These are phyloP conservation scores for Russula sp. DNA, from an alignment of 768 basidiomycete species.

Conservation along the genomic window DNA sequence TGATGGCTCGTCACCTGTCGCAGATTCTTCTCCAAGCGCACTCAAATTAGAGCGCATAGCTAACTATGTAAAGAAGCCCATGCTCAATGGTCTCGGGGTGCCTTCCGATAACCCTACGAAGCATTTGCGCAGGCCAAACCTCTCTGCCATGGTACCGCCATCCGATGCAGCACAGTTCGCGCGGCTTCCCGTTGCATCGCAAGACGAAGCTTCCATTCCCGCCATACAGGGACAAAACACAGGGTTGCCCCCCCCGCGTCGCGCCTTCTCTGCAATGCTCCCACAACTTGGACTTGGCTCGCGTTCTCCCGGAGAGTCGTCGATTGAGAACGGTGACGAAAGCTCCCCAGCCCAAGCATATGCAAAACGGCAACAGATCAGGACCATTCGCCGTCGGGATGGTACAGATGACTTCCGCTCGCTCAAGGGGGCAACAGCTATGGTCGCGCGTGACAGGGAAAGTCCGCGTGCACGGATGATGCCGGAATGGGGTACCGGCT, in stretches of 20 bases:
- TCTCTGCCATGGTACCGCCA: slow-evolving; percentile 55
- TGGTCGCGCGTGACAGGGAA: slow-evolving; percentile 19
- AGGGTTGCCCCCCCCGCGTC: slow-evolving; percentile 45
- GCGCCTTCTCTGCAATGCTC: slow-evolving; percentile 71
- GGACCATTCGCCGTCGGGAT: slow-evolving; percentile 71
- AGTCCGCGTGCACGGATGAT: slow-evolving; percentile 23
- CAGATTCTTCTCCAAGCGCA: slow-evolving; percentile 40
- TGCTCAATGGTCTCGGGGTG: slow-evolving; percentile 45
- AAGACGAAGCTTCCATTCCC: slow-evolving; percentile 15
- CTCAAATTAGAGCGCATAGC: slow-evolving; percentile 41
- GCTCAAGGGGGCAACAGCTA: slow-evolving; percentile 53
- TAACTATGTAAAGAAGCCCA: slow-evolving; percentile 39
- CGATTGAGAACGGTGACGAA: slow-evolving; percentile 49
- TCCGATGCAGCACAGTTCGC: slow-evolving; percentile 31
- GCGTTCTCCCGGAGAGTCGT: slow-evolving; percentile 40
- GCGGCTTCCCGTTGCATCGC: slow-evolving; percentile 32
- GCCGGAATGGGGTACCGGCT: slow-evolving; percentile 42
- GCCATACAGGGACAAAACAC: slow-evolving; percentile 3
- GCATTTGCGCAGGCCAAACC: slow-evolving; percentile 55
- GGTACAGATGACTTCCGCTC: slow-evolving; percentile 78
- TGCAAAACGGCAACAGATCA: slow-evolving; percentile 66
- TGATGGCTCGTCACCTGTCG: slow-evolving; percentile 41
- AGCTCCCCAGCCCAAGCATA: slow-evolving; percentile 80
- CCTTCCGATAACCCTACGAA: slow-evolving; percentile 45
- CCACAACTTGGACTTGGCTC: slow-evolving; percentile 30